Evolutionary conservation across 805 yeast species (phyloP).

Genomic region (Cyberlindnera euphorbiiphila): DNA sequence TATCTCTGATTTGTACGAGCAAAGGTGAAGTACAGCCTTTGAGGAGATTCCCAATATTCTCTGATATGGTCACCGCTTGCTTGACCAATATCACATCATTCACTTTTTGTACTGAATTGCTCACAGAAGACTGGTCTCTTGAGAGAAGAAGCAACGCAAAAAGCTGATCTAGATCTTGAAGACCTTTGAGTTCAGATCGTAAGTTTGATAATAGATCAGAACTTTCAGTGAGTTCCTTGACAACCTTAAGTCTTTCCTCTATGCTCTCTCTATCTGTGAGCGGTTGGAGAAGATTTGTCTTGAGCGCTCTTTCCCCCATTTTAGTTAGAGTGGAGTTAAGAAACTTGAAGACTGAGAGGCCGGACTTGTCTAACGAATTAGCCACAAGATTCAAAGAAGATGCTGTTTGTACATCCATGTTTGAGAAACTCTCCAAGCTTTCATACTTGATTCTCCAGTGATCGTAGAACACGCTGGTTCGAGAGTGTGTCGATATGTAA

Average conservation of each 20-base stretch:
- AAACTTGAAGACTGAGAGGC: slow-evolving; percentile 33
- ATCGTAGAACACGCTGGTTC: slow-evolving; percentile 19
- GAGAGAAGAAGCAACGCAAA: slow-evolving; percentile 35
- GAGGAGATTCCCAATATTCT: slow-evolving; percentile 18
- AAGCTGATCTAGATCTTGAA: slow-evolving; percentile 39
- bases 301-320: slow-evolving; percentile 43
- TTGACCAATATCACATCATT: slow-evolving; percentile 41
- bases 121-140: slow-evolving; percentile 25
- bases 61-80: slow-evolving; percentile 29
- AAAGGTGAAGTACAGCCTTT: slow-evolving; percentile 15
- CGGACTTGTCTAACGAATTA: slow-evolving; percentile 30
- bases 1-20: slow-evolving; percentile 29
- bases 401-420: slow-evolving; percentile 39
- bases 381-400: slow-evolving; percentile 37
- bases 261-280: slow-evolving; percentile 37
- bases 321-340: slow-evolving; percentile 39
- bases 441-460: slow-evolving; percentile 36
- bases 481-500: slow-evolving; percentile 22
- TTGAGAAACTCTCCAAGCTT: slow-evolving; percentile 38
- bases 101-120: slow-evolving; percentile 33
- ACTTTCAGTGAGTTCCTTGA: slow-evolving; percentile 32
- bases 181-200: slow-evolving; percentile 23
- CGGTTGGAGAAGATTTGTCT: slow-evolving; percentile 44
- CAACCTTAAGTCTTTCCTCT: slow-evolving; percentile 33
- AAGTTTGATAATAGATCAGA: slow-evolving; percentile 19